Evolutionary conservation across 768 basidiomycete genomes (phyloP), one percentile per base, ranked within the genome.

Genomic region (Psilocybe tampanensis): DNA sequence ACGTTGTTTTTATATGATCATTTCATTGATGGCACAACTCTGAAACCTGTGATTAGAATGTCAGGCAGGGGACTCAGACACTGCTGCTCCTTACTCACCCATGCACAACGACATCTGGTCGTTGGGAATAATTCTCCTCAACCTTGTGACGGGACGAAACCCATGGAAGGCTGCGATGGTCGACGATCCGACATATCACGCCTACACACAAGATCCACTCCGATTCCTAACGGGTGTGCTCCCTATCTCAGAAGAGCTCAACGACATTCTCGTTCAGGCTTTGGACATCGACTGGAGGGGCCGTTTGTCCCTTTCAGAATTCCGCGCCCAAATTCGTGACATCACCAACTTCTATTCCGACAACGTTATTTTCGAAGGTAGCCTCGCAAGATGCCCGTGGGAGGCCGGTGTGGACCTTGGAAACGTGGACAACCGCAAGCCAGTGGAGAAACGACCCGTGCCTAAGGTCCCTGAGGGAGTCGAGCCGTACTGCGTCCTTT

Each of bases 21-120:
- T 4, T 29, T 29, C 22, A 24, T 42, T 39, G 49, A 32, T 41
- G 41, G 29, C 29, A 29, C 12, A 32, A 39, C 47, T 54, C 59
- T 65, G 23, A 57, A 24, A 11, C 43, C 44, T 52, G 13, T 72
- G 65, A 15, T 13, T 61, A 98, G 94, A 98, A 71, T 97, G 96
- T 69, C 90, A 97, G 67, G 87, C 90, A 15, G 89, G 88, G 50
- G 79, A 78, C 54, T 83, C 82, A 60, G 81, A 83, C 32, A 80
- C 78, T 17, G 80, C 79, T 54, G 82, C 83, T 58, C 76, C 83
- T 4, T 99, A 99, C 74, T 90, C 90, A 8, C 93, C 95, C 8
- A 81, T 86, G 62, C 84, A 84, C 69, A 96, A 97, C 72, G 96
- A 99, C 71, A 83, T 98, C 61, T 99, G 96, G 96, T 94, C 95